A percentile compares a stretch with the other conserved stretches of the same genome.
These are phyloP conservation scores for Asterochloris sp. DNA, from an alignment of 139 green algal species.

Conservation along the genomic window DNA sequence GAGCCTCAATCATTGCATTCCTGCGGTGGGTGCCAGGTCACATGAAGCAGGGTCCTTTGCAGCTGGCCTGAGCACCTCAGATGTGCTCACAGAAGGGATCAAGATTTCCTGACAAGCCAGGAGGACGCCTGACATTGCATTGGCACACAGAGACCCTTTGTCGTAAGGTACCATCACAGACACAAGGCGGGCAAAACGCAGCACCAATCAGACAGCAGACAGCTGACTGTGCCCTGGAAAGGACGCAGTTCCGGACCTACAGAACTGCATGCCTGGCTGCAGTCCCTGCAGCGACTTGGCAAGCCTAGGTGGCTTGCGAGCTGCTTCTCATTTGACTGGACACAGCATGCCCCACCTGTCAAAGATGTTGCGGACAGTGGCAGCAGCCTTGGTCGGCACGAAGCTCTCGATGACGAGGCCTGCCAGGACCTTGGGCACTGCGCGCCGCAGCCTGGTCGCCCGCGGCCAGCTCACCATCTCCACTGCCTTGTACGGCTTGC, in stretches of 20 bases:
- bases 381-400: conserved; percentile 16
- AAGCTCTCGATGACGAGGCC: conserved; percentile 34
- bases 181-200: no score
- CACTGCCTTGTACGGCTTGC: conserved; percentile 7
- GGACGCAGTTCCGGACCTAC: no score
- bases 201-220: no score
- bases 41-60: background rate
- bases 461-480: conserved; percentile 27
- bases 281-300: no score
- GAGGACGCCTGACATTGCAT: no score
- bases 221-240: no score
- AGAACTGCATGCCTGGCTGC: no score
- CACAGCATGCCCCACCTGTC: background rate
- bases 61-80: background rate
- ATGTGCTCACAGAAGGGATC: background rate
- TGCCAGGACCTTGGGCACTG: background rate
- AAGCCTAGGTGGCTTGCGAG: no score
- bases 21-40: background rate
- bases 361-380: conserved; percentile 17
- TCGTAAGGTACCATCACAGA: no score
- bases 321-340: no score
- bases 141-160: no score
- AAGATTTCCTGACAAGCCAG: background rate
- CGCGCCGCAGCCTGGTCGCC: conserved; percentile 4
- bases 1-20: conserved; percentile 17